Conservation (phyloP, 306 rosid species). For the Fragaria ananassa region DNA sequence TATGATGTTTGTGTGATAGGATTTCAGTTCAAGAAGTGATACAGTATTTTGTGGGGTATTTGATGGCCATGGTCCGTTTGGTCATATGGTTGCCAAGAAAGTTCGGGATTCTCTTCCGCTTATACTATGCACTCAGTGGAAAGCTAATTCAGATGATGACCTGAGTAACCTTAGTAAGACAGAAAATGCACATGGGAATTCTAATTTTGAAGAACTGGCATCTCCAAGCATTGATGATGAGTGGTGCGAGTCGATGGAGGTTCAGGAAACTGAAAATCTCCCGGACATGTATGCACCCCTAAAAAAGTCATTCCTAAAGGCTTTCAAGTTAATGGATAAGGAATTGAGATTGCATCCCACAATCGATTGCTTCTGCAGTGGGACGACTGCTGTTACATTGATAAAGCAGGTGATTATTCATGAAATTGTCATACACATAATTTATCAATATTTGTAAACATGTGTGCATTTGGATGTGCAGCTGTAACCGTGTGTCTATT, state of each 20-base stretch:
- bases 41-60: constrained; percentile 54
- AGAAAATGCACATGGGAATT: constrained; percentile 16
- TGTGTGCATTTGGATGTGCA: background rate
- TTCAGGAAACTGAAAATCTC: constrained; percentile 26
- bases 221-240: constrained; percentile 39
- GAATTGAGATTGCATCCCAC: constrained; percentile 42
- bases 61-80: constrained; percentile 60
- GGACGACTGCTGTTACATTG: constrained; percentile 45
- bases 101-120: constrained; percentile 50
- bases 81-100: constrained; percentile 52
- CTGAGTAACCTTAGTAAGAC: constrained; percentile 14
- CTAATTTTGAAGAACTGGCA: constrained; percentile 26
- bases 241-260: constrained; percentile 30
- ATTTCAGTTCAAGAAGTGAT: constrained; percentile 38
- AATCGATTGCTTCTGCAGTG: constrained; percentile 59
- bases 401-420: constrained; percentile 41
- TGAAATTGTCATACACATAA: background rate
- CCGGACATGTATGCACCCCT: constrained; percentile 44
- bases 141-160: constrained; percentile 28
- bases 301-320: constrained; percentile 36
- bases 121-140: constrained; percentile 42
- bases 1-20: constrained; percentile 24
- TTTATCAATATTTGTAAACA: background rate
- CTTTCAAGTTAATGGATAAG: constrained; percentile 53
- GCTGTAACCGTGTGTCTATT: background rate